Percentiles rank a stretch among this genome's conserved stretches.
phyloP scores from a whole-genome alignment of 306 rosid species.

The Cicer judaicum region DNA sequence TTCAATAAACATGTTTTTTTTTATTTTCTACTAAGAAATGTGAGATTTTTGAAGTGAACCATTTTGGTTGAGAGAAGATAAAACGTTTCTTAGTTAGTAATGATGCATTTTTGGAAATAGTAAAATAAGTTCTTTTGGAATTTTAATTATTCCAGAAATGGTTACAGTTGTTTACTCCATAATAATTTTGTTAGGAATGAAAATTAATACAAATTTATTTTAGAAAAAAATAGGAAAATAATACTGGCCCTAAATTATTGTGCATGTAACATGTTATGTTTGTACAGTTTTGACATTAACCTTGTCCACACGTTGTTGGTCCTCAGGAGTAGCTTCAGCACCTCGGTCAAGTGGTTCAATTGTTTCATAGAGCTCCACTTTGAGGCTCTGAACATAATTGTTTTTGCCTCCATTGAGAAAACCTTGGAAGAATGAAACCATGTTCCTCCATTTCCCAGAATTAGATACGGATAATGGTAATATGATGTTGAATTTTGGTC shows the following conservation, averaged over 20 bases:
- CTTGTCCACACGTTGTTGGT: constrained; percentile 54
- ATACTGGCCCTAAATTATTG: neutral
- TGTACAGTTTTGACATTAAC: constrained; percentile 32
- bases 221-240: too few relatives aligned
- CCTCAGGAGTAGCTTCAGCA: constrained; percentile 46
- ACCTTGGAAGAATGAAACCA: constrained; percentile 50
- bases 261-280: constrained; percentile 2
- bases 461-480: constrained; percentile 3
- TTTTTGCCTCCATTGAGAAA: constrained; percentile 42
- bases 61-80: too few relatives aligned
- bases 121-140: too few relatives aligned
- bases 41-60: too few relatives aligned
- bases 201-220: too few relatives aligned
- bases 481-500: constrained; percentile 35
- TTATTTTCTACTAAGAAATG: too few relatives aligned
- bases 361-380: constrained; percentile 45
- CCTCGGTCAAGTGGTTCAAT: constrained; percentile 53
- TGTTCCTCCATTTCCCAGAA: constrained; percentile 49
- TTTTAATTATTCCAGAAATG: too few relatives aligned
- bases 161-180: too few relatives aligned
- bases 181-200: too few relatives aligned
- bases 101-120: too few relatives aligned
- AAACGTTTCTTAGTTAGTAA: too few relatives aligned
- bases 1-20: too few relatives aligned
- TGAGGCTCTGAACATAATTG: constrained; percentile 49